Base-by-base conservation (phyloP, 208 protist genomes). In the Trypanosoma vivax region DNA sequence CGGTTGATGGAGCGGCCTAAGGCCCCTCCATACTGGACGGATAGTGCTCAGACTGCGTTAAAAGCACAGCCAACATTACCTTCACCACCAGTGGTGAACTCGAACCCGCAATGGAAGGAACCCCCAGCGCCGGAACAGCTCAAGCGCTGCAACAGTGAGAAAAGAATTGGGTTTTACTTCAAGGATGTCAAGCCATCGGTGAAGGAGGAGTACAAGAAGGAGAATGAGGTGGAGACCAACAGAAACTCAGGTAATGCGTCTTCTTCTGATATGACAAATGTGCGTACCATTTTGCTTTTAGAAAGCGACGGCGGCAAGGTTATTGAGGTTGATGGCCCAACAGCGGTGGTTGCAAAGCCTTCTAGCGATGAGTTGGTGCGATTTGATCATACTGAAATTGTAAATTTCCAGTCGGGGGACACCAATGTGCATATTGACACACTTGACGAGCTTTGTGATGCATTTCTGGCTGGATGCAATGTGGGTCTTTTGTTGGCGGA, bases 161-260 rank as follows among this genome's bases (percentile, higher is more conserved):
- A 85, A 66, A 65, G 77, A 1, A 71, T 89, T 16, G 81, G 81
- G 14, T 83, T 89, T 73, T 89, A 89, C 58, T 89, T 89, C 59
- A 89, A 89, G 50, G 82, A 85, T 60, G 73, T 76, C n/a, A 65
- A 76, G 34, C 70, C 58, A 0, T 33, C 63, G 10, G 3, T 29
- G 28, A 59, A 50, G 37, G 43, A 66, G 63, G 64, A 79, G 49
- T 89, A 89, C 62, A 84, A 85, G 61, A 79, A 83, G 61, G 76
- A 85, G 3, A 75, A 73, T 42, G 77, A 85, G 34, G 58, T 62
- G 9, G 71, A 61, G 13, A 75, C 63, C 25, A 39, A 47, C 16
- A 69, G 70, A 34, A 73, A 65, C 46, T n/a, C 43, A 39, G 39
- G 52, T 4, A 48, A 30, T 7, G 53, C 60, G 27, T 67, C 79